Base-by-base conservation (phyloP, 192 early-diverging fungal genomes). In the Dissophora ornata region DNA sequence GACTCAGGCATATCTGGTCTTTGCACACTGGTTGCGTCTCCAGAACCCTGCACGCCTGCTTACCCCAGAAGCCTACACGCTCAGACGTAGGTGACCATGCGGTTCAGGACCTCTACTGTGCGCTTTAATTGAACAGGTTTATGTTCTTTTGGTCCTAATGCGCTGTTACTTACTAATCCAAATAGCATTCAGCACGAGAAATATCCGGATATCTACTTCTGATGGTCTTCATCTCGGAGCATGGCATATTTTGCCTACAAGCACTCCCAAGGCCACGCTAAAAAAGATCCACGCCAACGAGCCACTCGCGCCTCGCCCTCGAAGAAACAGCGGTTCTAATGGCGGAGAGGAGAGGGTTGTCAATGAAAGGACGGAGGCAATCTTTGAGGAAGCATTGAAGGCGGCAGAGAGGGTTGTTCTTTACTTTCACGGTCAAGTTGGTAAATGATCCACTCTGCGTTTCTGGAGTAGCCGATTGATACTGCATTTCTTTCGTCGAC, bases 371-470 rank as follows among this genome's bases (percentile, higher is more conserved):
- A 34, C 26, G n/a, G 57, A 70, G 13, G 15, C 36, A 15, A 56
- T 80, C 11, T 80, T 71, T 50, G 78, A 80, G 25, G 46, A 61
- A 1, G 46, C 63, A 4, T 29, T 80, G 0, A 49, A 55, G 16
- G 47, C 33, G 12, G 67, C 78, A 10, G 63, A 80, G 0, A 61
- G 28, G 19, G 68, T 71, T 1, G 53, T 80, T 22, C 56, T 80
- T 26, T 80, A 80, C 34, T 80, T 80, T 24, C 78, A 80, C 33
- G 78, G 78, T 19, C 78, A 80, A 61, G 56, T 70, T 15, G 68
- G 78, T 80, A 71, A 19, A 55, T 41, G 15, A 33, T 22, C 18
- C 1, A 24, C 10, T 26, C 41, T 6, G 15, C 7, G 21, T 47
- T 30, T 30, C 11, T n/a, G 15, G 8, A n/a, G 16, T 46, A 34